phyloP scores from a whole-genome alignment of 2,329 filamentous ascomycete species.

The Dothideomycetes sp. region DNA sequence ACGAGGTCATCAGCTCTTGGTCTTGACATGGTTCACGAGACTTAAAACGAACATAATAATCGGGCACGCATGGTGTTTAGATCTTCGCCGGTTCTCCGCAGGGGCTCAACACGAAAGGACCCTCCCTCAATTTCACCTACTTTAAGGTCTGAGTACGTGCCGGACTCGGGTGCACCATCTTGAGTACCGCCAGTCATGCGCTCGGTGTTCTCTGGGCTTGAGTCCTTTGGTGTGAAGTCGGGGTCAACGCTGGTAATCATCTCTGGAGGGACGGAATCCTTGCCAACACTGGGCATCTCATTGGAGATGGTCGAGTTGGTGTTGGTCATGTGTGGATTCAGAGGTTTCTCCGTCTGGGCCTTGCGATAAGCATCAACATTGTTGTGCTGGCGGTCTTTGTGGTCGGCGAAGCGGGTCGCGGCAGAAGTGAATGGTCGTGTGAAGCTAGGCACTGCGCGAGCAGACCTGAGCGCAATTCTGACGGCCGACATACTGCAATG shows the following conservation, averaged over 20 bases:
- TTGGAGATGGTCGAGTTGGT: constrained; percentile 53
- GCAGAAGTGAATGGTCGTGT: constrained; percentile 28
- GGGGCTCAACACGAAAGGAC: constrained; percentile 79
- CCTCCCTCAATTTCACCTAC: constrained; percentile 84
- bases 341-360: constrained; percentile 44
- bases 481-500: constrained; percentile 32
- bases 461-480: constrained; percentile 33
- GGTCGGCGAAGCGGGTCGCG: constrained; percentile 24
- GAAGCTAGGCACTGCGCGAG: constrained; percentile 28
- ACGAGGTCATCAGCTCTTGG: constrained; percentile 14
- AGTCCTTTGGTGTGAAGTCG: constrained; percentile 47
- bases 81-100: constrained; percentile 76
- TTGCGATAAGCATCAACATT: constrained; percentile 44
- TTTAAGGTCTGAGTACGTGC: constrained; percentile 53
- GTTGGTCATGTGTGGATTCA: constrained; percentile 54
- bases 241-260: constrained; percentile 45
- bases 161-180: constrained; percentile 32
- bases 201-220: constrained; percentile 51
- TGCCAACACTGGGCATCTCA: constrained; percentile 49
- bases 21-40: constrained; percentile 4
- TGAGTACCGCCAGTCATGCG: constrained; percentile 56
- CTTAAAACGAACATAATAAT: constrained; percentile 51
- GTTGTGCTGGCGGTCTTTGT: constrained; percentile 41
- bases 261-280: constrained; percentile 48
- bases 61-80: constrained; percentile 76